Percentiles rank a stretch among this genome's conserved stretches.
These are phyloP conservation scores for Leishmania tarentolae DNA, from an alignment of 208 protist species.

Conservation along the genomic window DNA sequence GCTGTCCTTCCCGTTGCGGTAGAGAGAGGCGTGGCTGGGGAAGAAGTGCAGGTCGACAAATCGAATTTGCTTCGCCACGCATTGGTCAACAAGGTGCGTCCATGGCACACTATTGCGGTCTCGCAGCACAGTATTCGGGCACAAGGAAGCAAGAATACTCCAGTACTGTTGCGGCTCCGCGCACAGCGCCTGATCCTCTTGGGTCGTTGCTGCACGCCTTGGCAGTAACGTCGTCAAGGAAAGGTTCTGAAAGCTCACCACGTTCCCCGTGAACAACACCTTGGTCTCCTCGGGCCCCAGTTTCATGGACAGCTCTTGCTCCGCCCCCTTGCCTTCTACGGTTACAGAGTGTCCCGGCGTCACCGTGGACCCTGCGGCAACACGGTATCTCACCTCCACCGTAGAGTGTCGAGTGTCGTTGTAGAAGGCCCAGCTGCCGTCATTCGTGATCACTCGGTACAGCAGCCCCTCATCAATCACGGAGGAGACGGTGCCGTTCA, in stretches of 20 bases:
- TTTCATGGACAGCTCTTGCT: slow-evolving; percentile 37
- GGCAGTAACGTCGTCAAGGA: slow-evolving; percentile 24
- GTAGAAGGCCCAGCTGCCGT: slow-evolving; percentile 63
- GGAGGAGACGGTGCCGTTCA: slow-evolving; percentile 43
- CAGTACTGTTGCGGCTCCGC: slow-evolving; percentile 18
- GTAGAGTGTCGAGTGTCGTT: slow-evolving; percentile 31
- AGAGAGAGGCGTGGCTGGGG: slow-evolving; percentile 44
- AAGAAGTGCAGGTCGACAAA: slow-evolving; percentile 65
- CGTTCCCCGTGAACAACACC: slow-evolving; percentile 43
- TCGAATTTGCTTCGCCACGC: slow-evolving; percentile 36
- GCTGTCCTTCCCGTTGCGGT: slow-evolving; percentile 14
- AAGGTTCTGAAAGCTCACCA: slow-evolving; percentile 52
- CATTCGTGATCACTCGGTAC: slow-evolving; percentile 62
- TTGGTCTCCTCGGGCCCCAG: slow-evolving; percentile 49
- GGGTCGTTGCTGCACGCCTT: slow-evolving; percentile 15
- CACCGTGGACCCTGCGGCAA: slow-evolving; percentile 41
- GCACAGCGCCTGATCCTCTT: slow-evolving; percentile 21
- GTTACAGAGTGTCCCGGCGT: slow-evolving; percentile 20
- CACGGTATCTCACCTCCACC: slow-evolving; percentile 51
- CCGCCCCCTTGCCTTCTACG: slow-evolving; percentile 4
- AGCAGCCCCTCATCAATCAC: slow-evolving; percentile 54
- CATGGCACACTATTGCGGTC: slow-evolving; percentile 8
- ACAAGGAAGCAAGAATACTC: slow-evolving; percentile 30
- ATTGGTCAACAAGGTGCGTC: slow-evolving; percentile 27
- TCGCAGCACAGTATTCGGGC: background rate